A percentile compares a stretch with the other conserved stretches of the same genome.
Evolutionary conservation across 1,139 yeast species (phyloP).

Genomic region (Geotrichum macrosporum): DNA sequence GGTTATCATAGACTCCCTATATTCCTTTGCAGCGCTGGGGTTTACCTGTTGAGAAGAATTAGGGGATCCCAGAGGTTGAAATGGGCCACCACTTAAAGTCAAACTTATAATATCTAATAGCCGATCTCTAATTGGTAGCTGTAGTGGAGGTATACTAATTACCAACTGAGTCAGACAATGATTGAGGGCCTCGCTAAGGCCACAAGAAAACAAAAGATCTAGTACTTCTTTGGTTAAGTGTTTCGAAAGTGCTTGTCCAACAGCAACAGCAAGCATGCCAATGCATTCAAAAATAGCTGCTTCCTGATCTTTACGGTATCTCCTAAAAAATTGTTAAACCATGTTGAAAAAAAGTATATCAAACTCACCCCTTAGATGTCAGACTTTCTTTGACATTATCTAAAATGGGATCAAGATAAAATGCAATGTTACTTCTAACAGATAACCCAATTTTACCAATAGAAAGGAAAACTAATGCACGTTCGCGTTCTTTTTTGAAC

Average conservation of each 20-base stretch:
- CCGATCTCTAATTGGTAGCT: slow-evolving; percentile 65
- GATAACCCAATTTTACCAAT: slow-evolving; percentile 82
- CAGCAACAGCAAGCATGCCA: slow-evolving; percentile 79
- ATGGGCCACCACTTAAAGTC: slow-evolving; percentile 77
- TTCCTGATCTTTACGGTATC: slow-evolving; percentile 67
- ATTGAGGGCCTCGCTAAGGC: slow-evolving; percentile 75
- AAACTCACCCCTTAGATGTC: slow-evolving; percentile 52
- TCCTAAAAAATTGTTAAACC: slow-evolving; percentile 33
- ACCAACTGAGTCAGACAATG: slow-evolving; percentile 66
- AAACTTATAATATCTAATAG: slow-evolving; percentile 67
- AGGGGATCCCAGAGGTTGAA: slow-evolving; percentile 87
- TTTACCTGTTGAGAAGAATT: slow-evolving; percentile 50
- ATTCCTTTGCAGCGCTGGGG: slow-evolving; percentile 64
- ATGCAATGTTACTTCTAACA: slow-evolving; percentile 81
- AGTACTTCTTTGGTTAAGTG: slow-evolving; percentile 78
- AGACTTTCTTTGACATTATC: slow-evolving; percentile 82
- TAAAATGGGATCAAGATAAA: slow-evolving; percentile 80
- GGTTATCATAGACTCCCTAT: slow-evolving; percentile 66
- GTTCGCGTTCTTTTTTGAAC: slow-evolving; percentile 71
- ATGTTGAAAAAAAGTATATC: background rate
- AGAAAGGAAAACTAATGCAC: slow-evolving; percentile 71
- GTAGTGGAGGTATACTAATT: slow-evolving; percentile 73
- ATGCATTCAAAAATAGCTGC: slow-evolving; percentile 87
- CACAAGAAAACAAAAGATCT: slow-evolving; percentile 75
- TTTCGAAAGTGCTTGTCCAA: slow-evolving; percentile 92